These are phyloP conservation scores for Acanthamoeba lenticulata DNA, from an alignment of 208 protist genomes.

Conservation along the genomic window DNA sequence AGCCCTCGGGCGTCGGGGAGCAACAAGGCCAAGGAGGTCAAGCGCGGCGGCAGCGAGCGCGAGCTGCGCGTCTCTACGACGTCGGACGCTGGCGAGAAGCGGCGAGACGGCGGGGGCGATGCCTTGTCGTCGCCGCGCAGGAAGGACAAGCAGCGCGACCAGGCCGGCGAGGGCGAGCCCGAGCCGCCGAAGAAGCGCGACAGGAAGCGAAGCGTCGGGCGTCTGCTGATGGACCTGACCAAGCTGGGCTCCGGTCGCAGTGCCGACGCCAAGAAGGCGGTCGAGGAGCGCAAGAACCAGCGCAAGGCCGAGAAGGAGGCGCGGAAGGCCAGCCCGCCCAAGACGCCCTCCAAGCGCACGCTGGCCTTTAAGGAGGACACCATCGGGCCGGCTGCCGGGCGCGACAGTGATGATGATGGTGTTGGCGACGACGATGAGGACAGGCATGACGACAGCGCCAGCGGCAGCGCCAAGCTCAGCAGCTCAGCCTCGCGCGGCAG, in stretches of 20 bases:
- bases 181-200: not conserved
- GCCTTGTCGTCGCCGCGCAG: too few relatives aligned
- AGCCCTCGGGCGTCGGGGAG: too few relatives aligned
- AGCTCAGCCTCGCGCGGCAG: not conserved
- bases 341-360: not conserved
- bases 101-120: not conserved
- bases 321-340: too few relatives aligned
- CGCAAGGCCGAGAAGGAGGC: too few relatives aligned
- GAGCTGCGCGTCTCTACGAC: not conserved
- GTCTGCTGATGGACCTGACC: conserved; percentile 1
- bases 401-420: too few relatives aligned
- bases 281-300: not conserved
- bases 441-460: too few relatives aligned
- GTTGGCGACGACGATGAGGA: not conserved
- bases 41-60: not conserved
- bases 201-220: too few relatives aligned
- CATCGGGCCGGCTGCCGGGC: too few relatives aligned
- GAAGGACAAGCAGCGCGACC: not conserved
- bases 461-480: not conserved
- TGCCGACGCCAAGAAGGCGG: not conserved
- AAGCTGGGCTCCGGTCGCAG: not conserved
- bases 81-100: not conserved
- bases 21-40: not conserved
- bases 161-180: not conserved
- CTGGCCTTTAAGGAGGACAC: not conserved